Base-by-base conservation (phyloP, 2,329 filamentous ascomycete genomes). In the Fusarium oxysporum region DNA sequence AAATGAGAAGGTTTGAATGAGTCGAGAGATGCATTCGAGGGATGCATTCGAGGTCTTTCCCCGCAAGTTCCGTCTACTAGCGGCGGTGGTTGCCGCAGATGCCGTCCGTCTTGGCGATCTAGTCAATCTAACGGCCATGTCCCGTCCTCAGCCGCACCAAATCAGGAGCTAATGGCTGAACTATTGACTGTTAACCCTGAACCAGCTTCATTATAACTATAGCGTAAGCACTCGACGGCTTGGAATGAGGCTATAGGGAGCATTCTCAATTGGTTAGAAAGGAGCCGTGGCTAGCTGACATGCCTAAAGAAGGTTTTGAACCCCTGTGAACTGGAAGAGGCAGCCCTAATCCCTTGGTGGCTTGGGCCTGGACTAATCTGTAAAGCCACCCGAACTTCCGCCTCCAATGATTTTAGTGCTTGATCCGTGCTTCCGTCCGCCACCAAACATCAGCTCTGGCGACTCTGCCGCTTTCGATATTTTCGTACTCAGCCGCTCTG, bases 211-310 rank as follows among this genome's bases (percentile, higher is more conserved):
- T 3, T 19, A 5, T 8, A 11, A 19, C 7, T 44, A 25, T 23
- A 7, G 4, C 3, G 2, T 9, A 23, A 44, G 8, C 16, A 13
- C 16, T 44, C 8, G 0, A 25, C 3, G 10, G 4, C 17, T 25
- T 9, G 10, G 9, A 13, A 44, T 19, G 11, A 11, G 8, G 7
- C 8, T 8, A 14, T 8, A 0, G 21, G 8, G 3, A 17, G 11
- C 0, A 44, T 23, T 23, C 6, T 10, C n/a, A 7, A 44, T 25
- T 44, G 9, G 25, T 21, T 21, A 16, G 4, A 10, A 45, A n/a
- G 6, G 6, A 38, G 23, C 28, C 4, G 25, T 51, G 44, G 25
- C 33, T 35, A 51, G 56, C 56, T 59, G 56, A 40, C 14, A 51
- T 40, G 2, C 44, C 16, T 21, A 16, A 11, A 16, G 2, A 7